phyloP scores from a whole-genome alignment of 768 basidiomycete species.

The Xanthoconium stramineum region DNA sequence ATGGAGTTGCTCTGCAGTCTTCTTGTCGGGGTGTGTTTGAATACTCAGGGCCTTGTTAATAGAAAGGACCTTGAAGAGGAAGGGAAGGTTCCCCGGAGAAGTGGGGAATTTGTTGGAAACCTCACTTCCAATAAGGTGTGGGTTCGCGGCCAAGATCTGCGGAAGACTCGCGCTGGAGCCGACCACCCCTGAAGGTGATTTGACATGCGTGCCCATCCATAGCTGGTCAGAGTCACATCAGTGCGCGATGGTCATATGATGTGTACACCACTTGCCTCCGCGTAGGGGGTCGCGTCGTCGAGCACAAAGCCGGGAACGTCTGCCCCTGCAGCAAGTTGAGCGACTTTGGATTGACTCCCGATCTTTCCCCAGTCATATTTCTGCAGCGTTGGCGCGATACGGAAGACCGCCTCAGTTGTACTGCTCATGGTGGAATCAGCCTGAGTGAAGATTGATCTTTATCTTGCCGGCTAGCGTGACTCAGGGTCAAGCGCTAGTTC shows the following conservation, averaged over 20 bases:
- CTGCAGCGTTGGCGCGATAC: constrained; percentile 79
- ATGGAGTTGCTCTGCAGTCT: constrained; percentile 69
- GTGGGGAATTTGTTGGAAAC: constrained; percentile 57
- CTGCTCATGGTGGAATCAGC: constrained; percentile 20
- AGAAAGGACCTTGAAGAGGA: constrained; percentile 89
- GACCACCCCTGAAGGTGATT: constrained; percentile 54
- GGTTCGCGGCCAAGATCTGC: constrained; percentile 61
- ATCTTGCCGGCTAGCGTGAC: not conserved
- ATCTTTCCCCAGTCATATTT: constrained; percentile 95
- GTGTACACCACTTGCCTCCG: constrained; percentile 65
- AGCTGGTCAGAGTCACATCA: constrained; percentile 47
- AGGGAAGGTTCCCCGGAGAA: constrained; percentile 71
- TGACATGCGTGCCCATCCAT: constrained; percentile 99
- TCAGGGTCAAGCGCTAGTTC: not conserved
- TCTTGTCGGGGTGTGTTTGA: constrained; percentile 89
- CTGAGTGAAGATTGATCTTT: not conserved
- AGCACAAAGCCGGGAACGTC: constrained; percentile 62
- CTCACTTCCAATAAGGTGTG: constrained; percentile 61
- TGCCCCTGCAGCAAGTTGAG: constrained; percentile 69
- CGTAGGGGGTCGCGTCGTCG: constrained; percentile 77
- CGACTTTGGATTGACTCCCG: constrained; percentile 80
- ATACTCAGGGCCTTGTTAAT: constrained; percentile 89
- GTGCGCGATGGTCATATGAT: not conserved
- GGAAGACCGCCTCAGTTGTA: constrained; percentile 54
- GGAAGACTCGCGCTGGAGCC: constrained; percentile 50